Base-by-base conservation (phyloP, 2,329 filamentous ascomycete genomes). In the Xylaria sp. region DNA sequence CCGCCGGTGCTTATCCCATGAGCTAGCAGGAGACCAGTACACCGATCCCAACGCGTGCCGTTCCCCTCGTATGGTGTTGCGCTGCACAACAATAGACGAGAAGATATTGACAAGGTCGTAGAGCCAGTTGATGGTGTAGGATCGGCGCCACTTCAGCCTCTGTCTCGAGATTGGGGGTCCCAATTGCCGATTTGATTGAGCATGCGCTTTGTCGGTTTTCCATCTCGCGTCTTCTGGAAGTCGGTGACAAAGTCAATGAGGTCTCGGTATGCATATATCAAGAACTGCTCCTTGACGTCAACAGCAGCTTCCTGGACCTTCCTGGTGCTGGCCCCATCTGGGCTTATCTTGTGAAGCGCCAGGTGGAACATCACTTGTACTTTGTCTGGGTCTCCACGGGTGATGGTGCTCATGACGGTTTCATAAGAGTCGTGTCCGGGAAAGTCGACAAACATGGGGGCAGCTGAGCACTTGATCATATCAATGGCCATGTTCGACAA, bases 51-150 rank as follows among this genome's bases (percentile, higher is more conserved):
- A 71, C 1, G 66, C 71, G 62, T 78, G 77, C 0, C 77, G 68
- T 67, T 84, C 74, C 2, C 78, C 80, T 56, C 76, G 78, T 54
- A 77, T 66, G 9, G 70, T 79, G 46, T 80, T 82, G 6, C 75
- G 77, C 62, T 84, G 79, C 1, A 83, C 75, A 20, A 84, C 81
- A 64, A 81, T 73, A 3, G 75, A 71, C 0, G 82, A 83, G 64
- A 80, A 85, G 4, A 83, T 31, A 60, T 85, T 86, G 71, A 86
- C 82, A 6, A 87, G 71, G 63, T 86, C 83, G 67, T 86, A 86
- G 0, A 87, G 79, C 84, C 84, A 86, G 67, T 83, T 85, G 68
- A 87, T 84, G 1, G 82, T 85, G 62, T 85, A 86, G 0, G 75
- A 71, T 1, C 83, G 81, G 7, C 85, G 83, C 85, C 85, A 87